These are phyloP conservation scores for Gloeopeniophorella convolvens DNA, from an alignment of 768 basidiomycete species.

Conservation along the genomic window DNA sequence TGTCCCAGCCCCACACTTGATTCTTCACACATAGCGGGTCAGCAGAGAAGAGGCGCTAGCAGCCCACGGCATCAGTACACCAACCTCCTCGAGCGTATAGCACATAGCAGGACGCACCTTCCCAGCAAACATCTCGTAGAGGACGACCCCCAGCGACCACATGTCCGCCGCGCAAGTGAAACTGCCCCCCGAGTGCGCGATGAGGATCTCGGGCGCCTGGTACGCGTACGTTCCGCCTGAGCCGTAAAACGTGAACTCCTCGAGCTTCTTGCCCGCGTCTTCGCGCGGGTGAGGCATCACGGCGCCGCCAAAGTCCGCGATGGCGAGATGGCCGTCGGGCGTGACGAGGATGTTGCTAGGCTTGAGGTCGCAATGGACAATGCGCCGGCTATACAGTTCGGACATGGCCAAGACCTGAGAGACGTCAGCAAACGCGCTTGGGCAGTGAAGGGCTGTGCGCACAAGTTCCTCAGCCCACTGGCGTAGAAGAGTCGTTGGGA, in stretches of 20 bases:
- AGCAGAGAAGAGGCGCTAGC: slow-evolving; percentile 9
- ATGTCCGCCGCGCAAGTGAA: slow-evolving; percentile 16
- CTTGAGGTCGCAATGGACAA: slow-evolving; percentile 47
- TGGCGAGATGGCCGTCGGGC: slow-evolving; percentile 14
- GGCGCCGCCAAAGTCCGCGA: slow-evolving; percentile 20
- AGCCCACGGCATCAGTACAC: not conserved
- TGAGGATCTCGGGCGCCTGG: slow-evolving; percentile 16
- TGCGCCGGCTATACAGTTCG: slow-evolving; percentile 34
- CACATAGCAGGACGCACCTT: not conserved
- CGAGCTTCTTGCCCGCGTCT: not conserved
- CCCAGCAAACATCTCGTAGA: slow-evolving; percentile 10
- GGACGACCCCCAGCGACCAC: slow-evolving; percentile 15
- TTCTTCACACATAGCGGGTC: slow-evolving; percentile 1
- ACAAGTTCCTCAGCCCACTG: slow-evolving; percentile 13
- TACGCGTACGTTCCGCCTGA: slow-evolving; percentile 16
- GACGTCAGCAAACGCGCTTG: not conserved
- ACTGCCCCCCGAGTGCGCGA: not conserved
- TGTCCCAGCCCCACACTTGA: slow-evolving; percentile 13
- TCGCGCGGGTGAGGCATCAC: not conserved
- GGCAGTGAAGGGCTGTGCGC: not conserved
- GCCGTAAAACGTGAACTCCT: not conserved
- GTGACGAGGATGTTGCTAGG: slow-evolving; percentile 30
- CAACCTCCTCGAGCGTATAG: not conserved
- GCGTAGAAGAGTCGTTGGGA: not conserved
- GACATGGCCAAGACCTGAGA: slow-evolving; percentile 13